Evolutionary conservation across 371 early-diverging fungal species (phyloP), one percentile per base, ranked within the genome.

Genomic region (Mucor racemosus): DNA sequence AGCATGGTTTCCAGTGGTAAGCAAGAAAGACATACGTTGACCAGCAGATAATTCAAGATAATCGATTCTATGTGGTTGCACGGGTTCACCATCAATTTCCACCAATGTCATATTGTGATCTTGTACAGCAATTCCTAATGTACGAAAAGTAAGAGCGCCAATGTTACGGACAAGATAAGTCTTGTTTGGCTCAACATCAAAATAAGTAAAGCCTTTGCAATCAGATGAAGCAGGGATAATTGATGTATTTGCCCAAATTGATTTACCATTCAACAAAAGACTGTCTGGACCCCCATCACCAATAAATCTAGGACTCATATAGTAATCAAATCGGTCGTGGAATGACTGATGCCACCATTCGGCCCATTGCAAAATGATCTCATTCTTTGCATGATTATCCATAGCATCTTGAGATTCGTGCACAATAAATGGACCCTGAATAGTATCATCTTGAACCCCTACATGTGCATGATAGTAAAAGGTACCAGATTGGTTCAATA

Each of bases 381-480:
- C 87, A 31, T 67, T 80, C 38, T 86, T 77, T 46, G 86, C 85
- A 2, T 44, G 17, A 7, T 60, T 48, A 14, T 60, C 31, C 21
- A 74, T 19, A 4, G 67, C 58, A 8, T 71, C 75, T 19, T 68
- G 60, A 21, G 46, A 53, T 34, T 86, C 82, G 44, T 82, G 71
- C n/a, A 86, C 73, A 41, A 87, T 80, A 41, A 86, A 68, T 3
- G 84, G 67, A 1, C 79, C 85, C 39, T 76, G 80, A 7, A 86
- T 68, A 5, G 79, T 78, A 60, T 82, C 82, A 57, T 82, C 82
- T 58, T 80, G 78, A 17, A 76, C 66, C 9, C 73, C 71, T 3
- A 71, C 60, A 62, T 86, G 86, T 1, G 81, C 81, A 65, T 85
- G 86, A 26, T 82, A 84, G 67, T 77, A 86, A 62, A 67, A 86